phyloP scores from a whole-genome alignment of 2,329 filamentous ascomycete genomes.

The Scytalidium lignicola region DNA sequence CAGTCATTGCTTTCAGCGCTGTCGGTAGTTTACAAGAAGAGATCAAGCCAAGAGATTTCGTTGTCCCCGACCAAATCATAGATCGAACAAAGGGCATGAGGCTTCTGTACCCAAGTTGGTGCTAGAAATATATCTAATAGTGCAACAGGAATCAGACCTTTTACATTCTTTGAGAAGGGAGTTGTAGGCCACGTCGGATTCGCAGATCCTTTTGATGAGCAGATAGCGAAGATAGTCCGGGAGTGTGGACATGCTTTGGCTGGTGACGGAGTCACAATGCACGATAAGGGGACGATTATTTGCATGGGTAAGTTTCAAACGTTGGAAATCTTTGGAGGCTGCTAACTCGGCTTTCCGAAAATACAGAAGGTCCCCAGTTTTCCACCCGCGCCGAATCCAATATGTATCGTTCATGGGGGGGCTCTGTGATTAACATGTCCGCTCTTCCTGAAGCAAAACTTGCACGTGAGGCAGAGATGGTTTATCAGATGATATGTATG shows the following conservation, averaged over 20 bases:
- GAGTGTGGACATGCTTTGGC: conserved; percentile 69
- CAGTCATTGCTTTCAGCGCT: conserved; percentile 89
- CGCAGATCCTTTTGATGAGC: conserved; percentile 86
- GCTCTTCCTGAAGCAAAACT: conserved; percentile 93
- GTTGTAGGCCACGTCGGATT: conserved; percentile 94
- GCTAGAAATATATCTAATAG: too few species aligned
- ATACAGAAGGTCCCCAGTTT: conserved; percentile 90
- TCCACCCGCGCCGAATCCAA: conserved; percentile 92
- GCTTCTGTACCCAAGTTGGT: neutral
- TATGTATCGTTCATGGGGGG: conserved; percentile 92
- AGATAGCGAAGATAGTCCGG: conserved; percentile 65
- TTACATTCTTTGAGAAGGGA: conserved; percentile 92
- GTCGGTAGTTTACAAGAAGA: conserved; percentile 89
- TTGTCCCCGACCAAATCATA: conserved; percentile 93
- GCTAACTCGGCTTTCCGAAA: conserved; percentile 3
- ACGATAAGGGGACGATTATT: conserved; percentile 78
- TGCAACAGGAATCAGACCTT: conserved; percentile 63
- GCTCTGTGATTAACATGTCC: conserved; percentile 97
- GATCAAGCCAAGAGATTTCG: conserved; percentile 94
- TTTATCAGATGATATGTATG: conserved; percentile 99
- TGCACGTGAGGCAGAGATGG: conserved; percentile 90
- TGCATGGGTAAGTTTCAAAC: conserved; percentile 70
- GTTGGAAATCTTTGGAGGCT: neutral
- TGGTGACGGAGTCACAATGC: conserved; percentile 78
- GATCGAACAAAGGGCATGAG: conserved; percentile 78